Evolutionary conservation across 345 rosid species (phyloP).

Genomic region (Nephelium lappaceum): DNA sequence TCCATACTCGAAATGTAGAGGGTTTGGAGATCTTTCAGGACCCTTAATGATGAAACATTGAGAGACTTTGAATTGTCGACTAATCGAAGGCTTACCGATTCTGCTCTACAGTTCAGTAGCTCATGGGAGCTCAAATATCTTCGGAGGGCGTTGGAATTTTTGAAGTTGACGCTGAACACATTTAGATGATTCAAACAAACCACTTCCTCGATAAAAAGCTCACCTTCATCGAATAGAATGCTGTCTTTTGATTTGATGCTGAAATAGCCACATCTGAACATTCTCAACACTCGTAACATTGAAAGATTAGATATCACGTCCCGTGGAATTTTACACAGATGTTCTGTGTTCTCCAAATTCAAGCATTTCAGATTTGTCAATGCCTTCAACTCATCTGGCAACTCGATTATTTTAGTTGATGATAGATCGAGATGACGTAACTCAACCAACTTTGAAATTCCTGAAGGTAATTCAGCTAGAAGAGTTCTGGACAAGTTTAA

Average conservation of each 20-base stretch:
- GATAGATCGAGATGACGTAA: slow-evolving; percentile 34
- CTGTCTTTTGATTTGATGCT: neutral
- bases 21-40: neutral
- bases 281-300: slow-evolving; percentile 18
- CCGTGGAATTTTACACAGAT: slow-evolving; percentile 21
- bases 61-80: neutral
- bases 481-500: slow-evolving; percentile 34
- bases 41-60: neutral
- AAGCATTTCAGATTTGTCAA: slow-evolving; percentile 29
- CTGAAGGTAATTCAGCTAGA: slow-evolving; percentile 29
- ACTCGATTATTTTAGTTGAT: slow-evolving; percentile 18
- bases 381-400: slow-evolving; percentile 34
- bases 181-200: slow-evolving; percentile 5
- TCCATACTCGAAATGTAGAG: neutral
- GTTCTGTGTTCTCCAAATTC: slow-evolving; percentile 3
- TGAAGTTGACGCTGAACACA: neutral
- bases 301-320: slow-evolving; percentile 8
- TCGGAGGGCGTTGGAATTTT: neutral
- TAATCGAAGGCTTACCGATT: neutral
- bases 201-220: slow-evolving; percentile 6
- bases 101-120: neutral
- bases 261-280: neutral
- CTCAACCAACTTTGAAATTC: slow-evolving; percentile 13
- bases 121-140: neutral
- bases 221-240: neutral